These are phyloP conservation scores for Penicillium robsamsonii DNA, from an alignment of 495 filamentous ascomycete genomes.

Conservation along the genomic window DNA sequence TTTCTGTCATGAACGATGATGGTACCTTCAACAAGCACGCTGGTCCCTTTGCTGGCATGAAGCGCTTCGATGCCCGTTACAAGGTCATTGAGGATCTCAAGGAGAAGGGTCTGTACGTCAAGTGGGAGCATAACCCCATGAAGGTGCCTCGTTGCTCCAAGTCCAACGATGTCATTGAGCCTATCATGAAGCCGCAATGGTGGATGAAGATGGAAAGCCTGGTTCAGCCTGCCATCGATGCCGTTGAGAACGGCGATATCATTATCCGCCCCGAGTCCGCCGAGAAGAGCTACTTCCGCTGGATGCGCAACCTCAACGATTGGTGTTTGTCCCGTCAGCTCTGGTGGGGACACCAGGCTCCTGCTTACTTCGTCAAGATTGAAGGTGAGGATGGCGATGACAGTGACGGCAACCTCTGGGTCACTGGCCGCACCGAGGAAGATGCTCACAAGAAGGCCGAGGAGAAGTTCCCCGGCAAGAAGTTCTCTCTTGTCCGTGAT, in stretches of 20 bases:
- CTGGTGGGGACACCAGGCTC: conserved; percentile 83
- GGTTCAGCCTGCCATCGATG: conserved; percentile 60
- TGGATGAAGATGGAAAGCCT: conserved; percentile 68
- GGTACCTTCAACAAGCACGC: conserved; percentile 64
- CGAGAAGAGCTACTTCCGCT: conserved; percentile 69
- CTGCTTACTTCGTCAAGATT: conserved; percentile 69
- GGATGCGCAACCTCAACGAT: conserved; percentile 72
- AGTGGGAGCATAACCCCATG: conserved; percentile 78
- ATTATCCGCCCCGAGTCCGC: conserved; percentile 67
- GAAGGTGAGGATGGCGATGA: conserved; percentile 58
- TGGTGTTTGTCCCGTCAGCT: conserved; percentile 82
- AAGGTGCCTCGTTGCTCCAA: conserved; percentile 70
- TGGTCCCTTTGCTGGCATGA: conserved; percentile 63
- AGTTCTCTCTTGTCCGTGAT: conserved; percentile 64
- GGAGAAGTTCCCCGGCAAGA: conserved; percentile 65
- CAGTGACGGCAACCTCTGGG: conserved; percentile 60
- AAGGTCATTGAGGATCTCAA: conserved; percentile 66
- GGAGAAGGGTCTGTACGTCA: conserved; percentile 68
- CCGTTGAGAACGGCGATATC: conserved; percentile 65
- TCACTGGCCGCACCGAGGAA: conserved; percentile 64
- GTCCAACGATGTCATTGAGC: conserved; percentile 80
- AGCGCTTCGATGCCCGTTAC: conserved; percentile 76
- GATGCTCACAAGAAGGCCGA: conserved; percentile 64
- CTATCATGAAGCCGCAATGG: conserved; percentile 76
- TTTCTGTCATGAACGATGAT: conserved; percentile 53